Base-by-base conservation (phyloP, 305 asterid genomes). In the Lippia alba region DNA sequence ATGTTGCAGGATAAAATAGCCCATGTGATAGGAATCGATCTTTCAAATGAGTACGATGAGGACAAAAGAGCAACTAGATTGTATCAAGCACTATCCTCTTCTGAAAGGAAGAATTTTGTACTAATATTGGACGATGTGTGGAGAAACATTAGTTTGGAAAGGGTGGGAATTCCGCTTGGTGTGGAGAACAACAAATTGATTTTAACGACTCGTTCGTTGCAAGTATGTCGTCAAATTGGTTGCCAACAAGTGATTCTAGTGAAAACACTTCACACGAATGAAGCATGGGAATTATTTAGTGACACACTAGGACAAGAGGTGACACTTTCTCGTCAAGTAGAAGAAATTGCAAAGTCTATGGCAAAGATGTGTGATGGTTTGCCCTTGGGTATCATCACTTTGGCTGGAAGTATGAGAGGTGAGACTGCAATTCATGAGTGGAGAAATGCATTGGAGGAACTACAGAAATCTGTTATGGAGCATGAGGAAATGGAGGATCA, bases 1-100 rank as follows among this genome's bases (percentile, higher is more conserved):
- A 56, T 4, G 17, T n/a, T 68, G 55, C 65, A 67, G 24, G 64
- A 67, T 19, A 48, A 56, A 19, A 67, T 67, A 3, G 64, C 73
- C 9, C 14, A 56, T 12, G 54, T 3, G 6, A 0, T 68, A 4
- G 11, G 56, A 6, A 0, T 19, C 0, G 12, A 40, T 10, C 44
- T 67, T 40, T 40, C 32, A 24, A 0, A 14, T 9, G 57, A 20
- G 65, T 0, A 5, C 1, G 54, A 68, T 30, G 65, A 56, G 16
- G 33, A 39, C 0, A 67, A 36, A 67, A 67, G 72, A 67, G 72
- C 65, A 14, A 20, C 56, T 0, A 19, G 32, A 20, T 33, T 68
- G 39, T 4, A 53, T 5, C 4, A 0, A 24, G 56, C 12, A 44
- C 32, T 55, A 15, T n/a, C n/a, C n/a, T 40, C 56, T 19, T 40